Conservation (phyloP, 352 stramenopile genomes). For the Pythium utonaiense region DNA sequence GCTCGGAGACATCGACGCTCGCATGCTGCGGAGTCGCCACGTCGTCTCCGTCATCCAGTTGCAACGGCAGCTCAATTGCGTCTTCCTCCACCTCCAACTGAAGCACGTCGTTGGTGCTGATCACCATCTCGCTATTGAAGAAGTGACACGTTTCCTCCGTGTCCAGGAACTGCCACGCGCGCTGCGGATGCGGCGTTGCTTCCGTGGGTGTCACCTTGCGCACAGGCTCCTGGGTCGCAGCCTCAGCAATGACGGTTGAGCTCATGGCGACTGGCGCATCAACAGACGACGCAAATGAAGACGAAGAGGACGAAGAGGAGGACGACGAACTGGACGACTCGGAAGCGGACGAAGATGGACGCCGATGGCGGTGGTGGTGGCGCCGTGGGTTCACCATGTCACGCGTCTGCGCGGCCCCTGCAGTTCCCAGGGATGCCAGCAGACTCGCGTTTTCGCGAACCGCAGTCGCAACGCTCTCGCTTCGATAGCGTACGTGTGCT, state of each 20-base stretch:
- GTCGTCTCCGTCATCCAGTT: conserved; percentile 25
- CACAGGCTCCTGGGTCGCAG: background rate
- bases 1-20: conserved; percentile 14
- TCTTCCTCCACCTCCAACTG: conserved; percentile 28
- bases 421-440: background rate
- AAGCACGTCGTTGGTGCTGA: conserved; percentile 59
- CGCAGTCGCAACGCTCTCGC: background rate
- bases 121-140: conserved; percentile 57
- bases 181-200: background rate
- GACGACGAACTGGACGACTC: conserved; percentile 10
- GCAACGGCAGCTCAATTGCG: conserved; percentile 18
- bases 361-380: conserved; percentile 9
- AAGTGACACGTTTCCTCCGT: conserved; percentile 65
- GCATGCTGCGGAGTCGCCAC: conserved; percentile 28
- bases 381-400: conserved; percentile 19
- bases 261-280: background rate
- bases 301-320: conserved; percentile 9
- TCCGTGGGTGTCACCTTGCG: background rate
- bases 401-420: background rate
- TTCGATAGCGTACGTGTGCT: background rate
- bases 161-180: conserved; percentile 35
- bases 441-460: background rate
- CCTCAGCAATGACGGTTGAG: background rate
- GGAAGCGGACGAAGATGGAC: conserved; percentile 1
- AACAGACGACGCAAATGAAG: background rate